Base-by-base conservation (phyloP, 2,329 filamentous ascomycete species). In the Epichloe hybrida region DNA sequence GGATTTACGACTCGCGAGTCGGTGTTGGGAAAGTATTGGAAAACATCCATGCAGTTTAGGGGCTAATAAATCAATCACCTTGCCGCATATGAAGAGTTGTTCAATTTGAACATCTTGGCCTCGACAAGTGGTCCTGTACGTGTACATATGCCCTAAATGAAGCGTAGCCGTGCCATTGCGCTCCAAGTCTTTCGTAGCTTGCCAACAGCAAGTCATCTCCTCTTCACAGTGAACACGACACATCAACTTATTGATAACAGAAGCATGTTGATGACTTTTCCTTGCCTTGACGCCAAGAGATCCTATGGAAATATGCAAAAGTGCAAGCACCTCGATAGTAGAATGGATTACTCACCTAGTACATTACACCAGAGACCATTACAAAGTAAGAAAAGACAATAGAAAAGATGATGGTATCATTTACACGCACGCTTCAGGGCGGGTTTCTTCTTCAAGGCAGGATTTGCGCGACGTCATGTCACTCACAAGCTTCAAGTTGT, bases 401-500 rank as follows among this genome's bases (percentile, higher is more conserved):
- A 52, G 27, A 9, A 45, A 38, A 43, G 31, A 39, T 17, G 4
- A 9, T n/a, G 38, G 17, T n/a, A 35, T 37, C 36, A 45, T 46
- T 34, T 31, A 40, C 51, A 45, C 21, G 46, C 46, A 36, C 34
- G 43, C 17, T 38, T 35, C 27, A 46, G 12, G 38, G 34, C n/a
- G 23, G 35, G 35, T 23, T 31, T 15, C 9, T 40, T 31, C 11
- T 37, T 36, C 40, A 35, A 44, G 51, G 48, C 39, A 52, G 21
- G n/a, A 46, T 50, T 35, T 35, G 43, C 36, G 48, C 31, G 38
- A 50, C 41, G 48, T 40, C 36, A 36, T 23, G 48, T 53, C 54
- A 59, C 52, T 55, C 52, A 54, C 53, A 55, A 56, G 57, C 56
- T 52, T 56, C 54, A 48, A 47, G 48, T 49, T 15, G 35, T 36